These are phyloP conservation scores for Fusarium verrucosum DNA, from an alignment of 2,329 filamentous ascomycete genomes.

Conservation along the genomic window DNA sequence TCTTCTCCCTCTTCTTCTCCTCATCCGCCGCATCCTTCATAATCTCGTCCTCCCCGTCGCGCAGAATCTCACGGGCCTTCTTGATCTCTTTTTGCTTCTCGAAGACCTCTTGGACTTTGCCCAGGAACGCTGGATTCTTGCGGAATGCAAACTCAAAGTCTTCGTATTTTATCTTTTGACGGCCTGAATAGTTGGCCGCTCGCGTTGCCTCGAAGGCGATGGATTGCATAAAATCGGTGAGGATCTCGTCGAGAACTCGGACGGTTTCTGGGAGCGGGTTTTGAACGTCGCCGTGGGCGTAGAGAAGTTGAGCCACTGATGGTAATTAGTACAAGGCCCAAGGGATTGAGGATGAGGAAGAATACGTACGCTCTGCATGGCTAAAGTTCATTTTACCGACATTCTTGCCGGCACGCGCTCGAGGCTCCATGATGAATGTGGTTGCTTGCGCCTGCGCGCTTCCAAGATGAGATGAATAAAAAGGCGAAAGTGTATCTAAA, in stretches of 20 bases:
- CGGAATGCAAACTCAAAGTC: conserved; percentile 96
- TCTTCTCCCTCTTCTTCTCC: conserved; percentile 51
- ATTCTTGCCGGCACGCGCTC: conserved; percentile 80
- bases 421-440: conserved; percentile 71
- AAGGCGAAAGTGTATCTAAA: neutral
- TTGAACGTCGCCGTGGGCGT: conserved; percentile 80
- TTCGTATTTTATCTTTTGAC: conserved; percentile 97
- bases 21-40: conserved; percentile 62
- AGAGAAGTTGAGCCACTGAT: conserved; percentile 77
- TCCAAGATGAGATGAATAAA: neutral
- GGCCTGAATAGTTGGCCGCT: conserved; percentile 83
- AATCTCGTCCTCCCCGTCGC: conserved; percentile 71
- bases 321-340: neutral
- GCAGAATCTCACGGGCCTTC: conserved; percentile 79
- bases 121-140: conserved; percentile 84
- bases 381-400: conserved; percentile 85
- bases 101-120: conserved; percentile 87
- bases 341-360: neutral
- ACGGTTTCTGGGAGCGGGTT: conserved; percentile 85
- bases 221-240: conserved; percentile 96
- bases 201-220: conserved; percentile 90
- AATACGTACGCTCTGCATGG: conserved; percentile 70
- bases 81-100: conserved; percentile 90
- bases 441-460: conserved; percentile 13
- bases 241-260: conserved; percentile 89